Evolutionary conservation across 495 filamentous ascomycete species (phyloP), one percentile per base, ranked within the genome.

Genomic region (Hypoxylon lienhwacheense): DNA sequence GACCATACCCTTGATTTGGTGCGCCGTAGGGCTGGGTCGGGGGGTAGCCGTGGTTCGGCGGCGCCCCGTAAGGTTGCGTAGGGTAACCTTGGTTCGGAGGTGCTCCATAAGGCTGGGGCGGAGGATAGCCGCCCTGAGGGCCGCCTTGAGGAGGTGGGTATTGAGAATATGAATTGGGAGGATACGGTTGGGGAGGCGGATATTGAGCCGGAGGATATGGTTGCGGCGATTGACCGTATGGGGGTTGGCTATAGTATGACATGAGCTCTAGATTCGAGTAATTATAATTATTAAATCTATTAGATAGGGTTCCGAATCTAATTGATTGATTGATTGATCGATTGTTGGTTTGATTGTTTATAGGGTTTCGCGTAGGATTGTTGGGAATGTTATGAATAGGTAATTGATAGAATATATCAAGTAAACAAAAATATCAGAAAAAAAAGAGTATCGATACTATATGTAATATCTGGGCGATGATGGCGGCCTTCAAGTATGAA

Each of bases 191-290:
- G 2, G 41, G 50, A n/a, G 49, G 24, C 22, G 31, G 59, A 25
- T 64, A 67, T 34, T 51, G 61, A 17, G 37, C 54, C n/a, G 70
- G 73, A 46, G 71, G 70, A 24, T 74, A 72, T 48, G 63, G 62
- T 16, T 68, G 74, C 10, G 63, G 65, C 37, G 65, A 46, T 45
- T 53, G 67, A 36, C 63, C 64, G 46, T 65, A 70, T 31, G 57
- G 61, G 7, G 46, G 46, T 41, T 65, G 62, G 7, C 62, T 54
- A 40, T 56, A 58, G 7, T 61, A 56, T 22, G 58, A 59, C 59
- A 65, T 55, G 15, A 32, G 36, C 63, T 64, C 39, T 39, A 22
- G 24, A 11, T 37, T 36, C 12, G 19, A 19, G 7, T 41, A 24
- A 4, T 41, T n/a, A 41, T 21, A 24, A 5, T 26, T n/a, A n/a